These are phyloP conservation scores for Pistacia vera DNA, from an alignment of 345 rosid species.

Conservation along the genomic window DNA sequence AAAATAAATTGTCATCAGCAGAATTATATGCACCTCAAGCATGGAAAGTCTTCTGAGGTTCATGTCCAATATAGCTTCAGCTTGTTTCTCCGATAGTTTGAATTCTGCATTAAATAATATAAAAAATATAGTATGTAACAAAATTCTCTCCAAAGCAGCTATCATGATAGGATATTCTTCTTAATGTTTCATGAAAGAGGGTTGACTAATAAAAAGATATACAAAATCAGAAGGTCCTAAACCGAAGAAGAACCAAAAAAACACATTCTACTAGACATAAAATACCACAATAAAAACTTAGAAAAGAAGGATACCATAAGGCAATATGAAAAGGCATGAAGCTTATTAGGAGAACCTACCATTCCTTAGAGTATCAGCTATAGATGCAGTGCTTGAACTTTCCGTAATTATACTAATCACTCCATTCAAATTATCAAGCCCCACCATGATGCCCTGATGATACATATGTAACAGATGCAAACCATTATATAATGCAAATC, in stretches of 20 bases:
- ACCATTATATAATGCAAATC: neutral
- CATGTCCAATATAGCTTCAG: constrained; percentile 87
- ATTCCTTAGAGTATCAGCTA: constrained; percentile 59
- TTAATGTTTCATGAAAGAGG: no score
- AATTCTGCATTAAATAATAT: constrained; percentile 46
- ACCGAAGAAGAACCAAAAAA: neutral
- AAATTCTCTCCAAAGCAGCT: neutral
- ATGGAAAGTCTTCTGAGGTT: constrained; percentile 74
- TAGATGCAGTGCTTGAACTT: constrained; percentile 68
- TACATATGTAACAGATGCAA: constrained; percentile 15
- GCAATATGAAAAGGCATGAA: constrained; percentile 3
- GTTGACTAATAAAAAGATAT: no score
- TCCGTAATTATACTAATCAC: constrained; percentile 64
- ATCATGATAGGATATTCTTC: no score
- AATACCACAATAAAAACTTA: neutral
- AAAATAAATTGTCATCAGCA: neutral
- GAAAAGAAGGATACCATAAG: neutral
- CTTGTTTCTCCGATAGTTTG: constrained; percentile 84
- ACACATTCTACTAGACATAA: neutral
- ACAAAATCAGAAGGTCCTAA: no score
- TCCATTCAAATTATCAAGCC: constrained; percentile 79
- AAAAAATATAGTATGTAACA: constrained; percentile 4
- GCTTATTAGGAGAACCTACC: constrained; percentile 39
- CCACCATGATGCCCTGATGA: constrained; percentile 75
- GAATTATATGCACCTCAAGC: constrained; percentile 64